A percentile compares a stretch with the other conserved stretches of the same genome.
Evolutionary conservation across 1,284 basidiomycete species (phyloP).

Genomic region (Leccinum subspadiceum): DNA sequence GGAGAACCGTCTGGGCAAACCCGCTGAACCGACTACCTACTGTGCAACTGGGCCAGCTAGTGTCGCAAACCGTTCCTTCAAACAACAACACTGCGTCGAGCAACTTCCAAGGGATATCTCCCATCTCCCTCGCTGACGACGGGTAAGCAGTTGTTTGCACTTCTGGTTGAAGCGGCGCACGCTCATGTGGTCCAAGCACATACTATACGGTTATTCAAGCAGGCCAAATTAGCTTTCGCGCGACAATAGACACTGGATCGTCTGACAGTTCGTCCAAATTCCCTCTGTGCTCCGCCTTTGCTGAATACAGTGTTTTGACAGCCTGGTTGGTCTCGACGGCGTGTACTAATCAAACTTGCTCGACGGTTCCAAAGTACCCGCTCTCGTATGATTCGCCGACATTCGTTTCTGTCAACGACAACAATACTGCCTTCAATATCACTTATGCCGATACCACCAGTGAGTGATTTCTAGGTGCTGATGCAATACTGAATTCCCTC

Average conservation of each 20-base stretch:
- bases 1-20: slow-evolving; percentile 10
- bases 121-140: slow-evolving; percentile 44
- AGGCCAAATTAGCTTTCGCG: slow-evolving; percentile 63
- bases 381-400: slow-evolving; percentile 62
- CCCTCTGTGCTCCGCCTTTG: neutral
- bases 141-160: slow-evolving; percentile 37
- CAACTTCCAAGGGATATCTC: slow-evolving; percentile 34
- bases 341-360: slow-evolving; percentile 55
- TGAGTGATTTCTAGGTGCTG: slow-evolving; percentile 28
- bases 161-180: slow-evolving; percentile 6
- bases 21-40: slow-evolving; percentile 9
- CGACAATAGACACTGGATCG: slow-evolving; percentile 75
- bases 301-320: slow-evolving; percentile 10
- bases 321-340: slow-evolving; percentile 67
- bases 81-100: slow-evolving; percentile 13
- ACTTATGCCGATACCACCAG: slow-evolving; percentile 67
- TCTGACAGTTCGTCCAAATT: slow-evolving; percentile 34
- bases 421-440: slow-evolving; percentile 55
- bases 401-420: slow-evolving; percentile 58
- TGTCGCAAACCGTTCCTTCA: slow-evolving; percentile 19
- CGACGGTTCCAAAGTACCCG: slow-evolving; percentile 61
- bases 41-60: slow-evolving; percentile 14
- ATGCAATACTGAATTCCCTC: slow-evolving; percentile 6
- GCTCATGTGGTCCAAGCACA: slow-evolving; percentile 43
- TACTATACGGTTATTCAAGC: slow-evolving; percentile 61